These are phyloP conservation scores for Beta lomatogona DNA, from an alignment of 179 eudicot species.

Conservation along the genomic window DNA sequence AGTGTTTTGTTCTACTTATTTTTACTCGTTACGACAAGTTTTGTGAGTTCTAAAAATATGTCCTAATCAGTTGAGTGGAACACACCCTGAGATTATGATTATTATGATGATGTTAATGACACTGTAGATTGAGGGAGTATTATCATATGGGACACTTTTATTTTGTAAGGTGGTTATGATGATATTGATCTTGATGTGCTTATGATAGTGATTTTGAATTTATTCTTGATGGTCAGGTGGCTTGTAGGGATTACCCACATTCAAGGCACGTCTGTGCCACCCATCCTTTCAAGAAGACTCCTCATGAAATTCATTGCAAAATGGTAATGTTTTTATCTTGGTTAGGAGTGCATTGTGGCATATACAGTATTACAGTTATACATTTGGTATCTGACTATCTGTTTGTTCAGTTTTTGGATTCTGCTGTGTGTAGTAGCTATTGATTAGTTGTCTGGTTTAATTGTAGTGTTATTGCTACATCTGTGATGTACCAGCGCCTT, in stretches of 20 bases:
- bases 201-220: not conserved
- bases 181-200: not conserved
- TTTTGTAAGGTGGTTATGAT: not conserved
- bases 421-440: not conserved
- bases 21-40: not conserved
- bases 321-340: not conserved
- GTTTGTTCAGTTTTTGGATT: not conserved
- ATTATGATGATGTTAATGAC: not conserved
- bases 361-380: too few species aligned
- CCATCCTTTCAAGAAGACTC: constrained; percentile 1
- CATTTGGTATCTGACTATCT: too few species aligned
- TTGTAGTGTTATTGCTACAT: constrained; percentile 29
- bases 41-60: not conserved
- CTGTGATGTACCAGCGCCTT: constrained; percentile 25
- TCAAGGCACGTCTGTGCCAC: constrained; percentile 6
- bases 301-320: constrained; percentile 7
- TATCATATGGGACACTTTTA: constrained; percentile 5
- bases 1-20: not conserved
- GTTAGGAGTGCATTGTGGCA: not conserved
- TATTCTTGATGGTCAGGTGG: not conserved
- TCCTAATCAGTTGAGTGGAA: too few species aligned
- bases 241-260: constrained; percentile 16
- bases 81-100: not conserved
- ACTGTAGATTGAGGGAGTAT: not conserved
- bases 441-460: not conserved